Conservation (phyloP, 805 yeast species). For the Debaryomyces prosopidis region DNA sequence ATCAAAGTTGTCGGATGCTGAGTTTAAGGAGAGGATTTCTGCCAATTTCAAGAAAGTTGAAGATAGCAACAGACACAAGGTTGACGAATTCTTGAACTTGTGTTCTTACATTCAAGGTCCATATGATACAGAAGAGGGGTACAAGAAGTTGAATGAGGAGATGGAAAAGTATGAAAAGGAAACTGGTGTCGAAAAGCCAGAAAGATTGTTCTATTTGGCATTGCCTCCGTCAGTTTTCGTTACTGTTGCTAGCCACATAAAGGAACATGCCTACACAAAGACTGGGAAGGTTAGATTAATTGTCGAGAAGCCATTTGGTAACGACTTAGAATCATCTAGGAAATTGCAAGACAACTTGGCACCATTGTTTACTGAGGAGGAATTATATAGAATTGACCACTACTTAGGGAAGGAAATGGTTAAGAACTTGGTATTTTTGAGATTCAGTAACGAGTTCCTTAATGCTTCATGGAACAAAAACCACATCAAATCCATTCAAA, state of each 20-base stretch:
- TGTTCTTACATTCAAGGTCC: slow-evolving; percentile 73
- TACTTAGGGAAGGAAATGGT: slow-evolving; percentile 98
- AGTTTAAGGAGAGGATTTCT: slow-evolving; percentile 65
- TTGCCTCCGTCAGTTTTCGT: slow-evolving; percentile 93
- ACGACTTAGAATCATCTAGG: slow-evolving; percentile 77
- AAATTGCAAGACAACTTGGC: slow-evolving; percentile 74
- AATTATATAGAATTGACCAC: slow-evolving; percentile 94
- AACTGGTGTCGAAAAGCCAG: slow-evolving; percentile 50
- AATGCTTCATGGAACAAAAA: slow-evolving; percentile 87
- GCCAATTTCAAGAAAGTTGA: slow-evolving; percentile 57
- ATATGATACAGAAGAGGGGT: slow-evolving; percentile 83
- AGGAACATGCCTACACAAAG: slow-evolving; percentile 62
- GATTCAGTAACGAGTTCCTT: slow-evolving; percentile 89
- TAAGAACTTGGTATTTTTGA: slow-evolving; percentile 81
- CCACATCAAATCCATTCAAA: slow-evolving; percentile 77
- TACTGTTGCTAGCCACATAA: slow-evolving; percentile 71
- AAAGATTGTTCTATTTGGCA: slow-evolving; percentile 89
- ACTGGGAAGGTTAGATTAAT: slow-evolving; percentile 76
- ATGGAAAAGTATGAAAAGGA: slow-evolving; percentile 61
- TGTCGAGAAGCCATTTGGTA: slow-evolving; percentile 97
- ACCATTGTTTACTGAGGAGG: slow-evolving; percentile 88
- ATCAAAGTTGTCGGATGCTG: slow-evolving; percentile 66
- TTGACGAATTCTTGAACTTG: slow-evolving; percentile 64
- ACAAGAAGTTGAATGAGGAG: slow-evolving; percentile 49
- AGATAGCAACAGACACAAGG: slow-evolving; percentile 41